Percentiles rank a stretch among this genome's conserved stretches.
Conservation (phyloP, 2,329 filamentous ascomycete genomes). For the Gaeumannomyces sp. region DNA sequence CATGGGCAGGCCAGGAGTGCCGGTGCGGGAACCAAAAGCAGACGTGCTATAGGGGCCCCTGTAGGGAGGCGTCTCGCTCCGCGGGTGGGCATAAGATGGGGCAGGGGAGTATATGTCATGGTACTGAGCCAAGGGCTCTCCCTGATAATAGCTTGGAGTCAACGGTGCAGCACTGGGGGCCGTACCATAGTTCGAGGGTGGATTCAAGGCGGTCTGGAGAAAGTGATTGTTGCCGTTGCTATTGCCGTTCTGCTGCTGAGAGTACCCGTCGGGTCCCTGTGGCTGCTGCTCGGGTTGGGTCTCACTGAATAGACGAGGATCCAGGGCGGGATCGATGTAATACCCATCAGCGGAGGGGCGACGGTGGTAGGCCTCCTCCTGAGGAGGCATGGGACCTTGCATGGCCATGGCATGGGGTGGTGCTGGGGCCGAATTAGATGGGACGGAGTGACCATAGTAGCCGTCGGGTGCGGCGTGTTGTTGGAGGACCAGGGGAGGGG, state of each 20-base stretch:
- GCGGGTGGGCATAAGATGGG: neutral
- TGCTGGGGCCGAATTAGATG: neutral
- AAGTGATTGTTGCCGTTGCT: conserved; percentile 8
- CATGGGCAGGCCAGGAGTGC: conserved; percentile 6
- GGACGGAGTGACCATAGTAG: neutral
- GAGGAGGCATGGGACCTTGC: neutral
- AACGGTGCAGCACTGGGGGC: conserved; percentile 1
- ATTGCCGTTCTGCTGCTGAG: conserved; percentile 9
- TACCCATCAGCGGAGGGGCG: neutral
- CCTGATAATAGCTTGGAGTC: neutral
- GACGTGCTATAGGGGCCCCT: conserved; percentile 3
- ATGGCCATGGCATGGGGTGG: neutral
- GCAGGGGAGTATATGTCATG: neutral
- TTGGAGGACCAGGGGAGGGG: neutral
- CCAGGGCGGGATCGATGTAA: conserved; percentile 8
- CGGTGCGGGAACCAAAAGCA: neutral
- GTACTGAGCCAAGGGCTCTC: neutral
- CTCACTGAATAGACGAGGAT: conserved; percentile 18
- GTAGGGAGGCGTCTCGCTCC: neutral
- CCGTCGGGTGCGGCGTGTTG: neutral
- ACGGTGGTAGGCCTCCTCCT: neutral
- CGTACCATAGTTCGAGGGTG: conserved; percentile 3
- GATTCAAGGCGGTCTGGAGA: conserved; percentile 15
- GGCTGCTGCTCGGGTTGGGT: neutral
- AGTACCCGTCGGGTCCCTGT: neutral